These are phyloP conservation scores for Penicillium cosmopolitanum DNA, from an alignment of 495 filamentous ascomycete genomes.

Conservation along the genomic window DNA sequence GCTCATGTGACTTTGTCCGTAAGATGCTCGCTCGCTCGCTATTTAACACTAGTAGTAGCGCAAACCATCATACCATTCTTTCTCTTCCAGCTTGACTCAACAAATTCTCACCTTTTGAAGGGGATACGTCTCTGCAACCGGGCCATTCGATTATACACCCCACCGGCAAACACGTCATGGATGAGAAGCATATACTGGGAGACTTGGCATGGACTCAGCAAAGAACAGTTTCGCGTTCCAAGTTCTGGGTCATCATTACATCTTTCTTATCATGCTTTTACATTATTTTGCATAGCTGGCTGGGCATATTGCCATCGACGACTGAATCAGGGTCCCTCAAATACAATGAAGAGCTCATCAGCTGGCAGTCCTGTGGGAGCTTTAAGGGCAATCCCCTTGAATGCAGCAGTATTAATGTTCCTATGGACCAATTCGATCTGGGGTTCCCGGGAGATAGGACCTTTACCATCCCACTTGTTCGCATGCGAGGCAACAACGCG, in stretches of 20 bases:
- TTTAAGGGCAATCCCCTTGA: constrained; percentile 33
- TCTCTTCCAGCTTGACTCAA: too few species aligned
- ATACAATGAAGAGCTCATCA: constrained; percentile 41
- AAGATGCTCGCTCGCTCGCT: too few species aligned
- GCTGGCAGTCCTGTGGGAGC: constrained; percentile 42
- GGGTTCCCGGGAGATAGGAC: constrained; percentile 29
- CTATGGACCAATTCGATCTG: constrained; percentile 49
- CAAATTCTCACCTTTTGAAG: too few species aligned
- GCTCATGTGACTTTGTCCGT: too few species aligned
- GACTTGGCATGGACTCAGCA: neutral
- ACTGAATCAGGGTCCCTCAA: constrained; percentile 1
- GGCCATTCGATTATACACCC: constrained; percentile 1
- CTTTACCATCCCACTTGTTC: constrained; percentile 48
- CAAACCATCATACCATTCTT: too few species aligned
- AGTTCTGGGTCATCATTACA: neutral
- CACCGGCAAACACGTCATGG: constrained; percentile 5
- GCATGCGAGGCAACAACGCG: constrained; percentile 40
- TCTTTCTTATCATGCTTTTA: constrained; percentile 5
- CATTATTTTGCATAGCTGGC: constrained; percentile 4
- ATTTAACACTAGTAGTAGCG: too few species aligned
- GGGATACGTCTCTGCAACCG: too few species aligned
- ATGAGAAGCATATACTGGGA: constrained; percentile 7
- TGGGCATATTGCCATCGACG: constrained; percentile 2
- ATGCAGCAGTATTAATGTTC: constrained; percentile 32
- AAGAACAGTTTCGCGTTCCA: neutral